Evolutionary conservation across 345 rosid genomes (phyloP).

Genomic region (Eucalyptus grandis): DNA sequence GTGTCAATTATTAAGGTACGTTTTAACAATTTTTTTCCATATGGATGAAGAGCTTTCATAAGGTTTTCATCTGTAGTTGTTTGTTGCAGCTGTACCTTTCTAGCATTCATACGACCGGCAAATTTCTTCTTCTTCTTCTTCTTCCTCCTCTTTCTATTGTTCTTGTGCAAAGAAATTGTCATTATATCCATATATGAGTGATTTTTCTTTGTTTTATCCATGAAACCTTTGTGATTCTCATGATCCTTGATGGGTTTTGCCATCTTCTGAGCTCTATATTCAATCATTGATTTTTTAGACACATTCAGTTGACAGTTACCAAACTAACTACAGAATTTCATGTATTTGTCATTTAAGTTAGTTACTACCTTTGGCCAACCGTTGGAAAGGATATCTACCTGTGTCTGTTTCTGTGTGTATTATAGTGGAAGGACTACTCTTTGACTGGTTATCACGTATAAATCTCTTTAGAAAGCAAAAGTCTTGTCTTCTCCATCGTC

Average conservation of each 20-base stretch:
- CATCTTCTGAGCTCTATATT: neutral
- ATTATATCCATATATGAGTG: neutral
- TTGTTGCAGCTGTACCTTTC: neutral
- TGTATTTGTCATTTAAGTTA: neutral
- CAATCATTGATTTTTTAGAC: neutral
- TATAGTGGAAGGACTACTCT: neutral
- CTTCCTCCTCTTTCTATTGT: neutral
- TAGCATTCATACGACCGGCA: neutral
- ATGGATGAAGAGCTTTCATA: neutral
- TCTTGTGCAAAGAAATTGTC: neutral
- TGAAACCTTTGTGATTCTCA: neutral
- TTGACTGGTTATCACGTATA: neutral
- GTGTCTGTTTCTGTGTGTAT: neutral
- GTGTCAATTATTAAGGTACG: neutral
- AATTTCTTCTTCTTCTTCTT: neutral
- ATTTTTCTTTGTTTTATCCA: neutral
- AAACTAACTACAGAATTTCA: neutral
- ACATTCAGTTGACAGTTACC: neutral
- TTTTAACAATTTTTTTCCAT: neutral
- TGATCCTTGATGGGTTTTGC: neutral
- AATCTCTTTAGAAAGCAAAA: neutral
- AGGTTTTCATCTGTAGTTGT: neutral
- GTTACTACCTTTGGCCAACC: neutral
- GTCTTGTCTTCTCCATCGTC: neutral
- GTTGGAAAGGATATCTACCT: neutral